Evolutionary conservation across 176 grass and related monocot genomes (phyloP).

Genomic region (Rhynchospora tenuis): DNA sequence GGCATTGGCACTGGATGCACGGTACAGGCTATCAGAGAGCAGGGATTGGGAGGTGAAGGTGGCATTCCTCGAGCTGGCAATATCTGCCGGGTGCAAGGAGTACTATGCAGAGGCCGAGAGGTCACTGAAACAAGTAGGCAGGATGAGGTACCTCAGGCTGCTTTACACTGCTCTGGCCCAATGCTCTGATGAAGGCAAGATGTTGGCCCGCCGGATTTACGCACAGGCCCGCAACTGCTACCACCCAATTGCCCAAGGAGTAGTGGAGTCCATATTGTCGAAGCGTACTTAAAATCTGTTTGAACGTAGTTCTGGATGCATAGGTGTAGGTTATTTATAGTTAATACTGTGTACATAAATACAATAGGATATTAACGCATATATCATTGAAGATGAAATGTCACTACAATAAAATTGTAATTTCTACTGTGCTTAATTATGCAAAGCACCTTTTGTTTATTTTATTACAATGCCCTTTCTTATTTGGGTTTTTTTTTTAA

Average conservation of each 20-base stretch:
- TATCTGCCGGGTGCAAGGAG: slow-evolving; percentile 62
- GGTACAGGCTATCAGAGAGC: slow-evolving; percentile 74
- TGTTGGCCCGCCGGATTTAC: slow-evolving; percentile 67
- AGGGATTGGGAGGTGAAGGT: slow-evolving; percentile 81
- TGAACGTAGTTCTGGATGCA: not conserved
- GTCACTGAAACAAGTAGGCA: slow-evolving; percentile 85
- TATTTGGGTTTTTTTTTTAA: too few species aligned
- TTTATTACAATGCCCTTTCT: too few species aligned
- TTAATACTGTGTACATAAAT: not conserved
- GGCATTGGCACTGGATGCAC: slow-evolving; percentile 64
- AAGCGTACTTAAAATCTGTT: slow-evolving; percentile 34
- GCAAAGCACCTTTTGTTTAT: not conserved
- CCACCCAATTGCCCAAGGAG: slow-evolving; percentile 46
- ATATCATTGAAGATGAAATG: not conserved
- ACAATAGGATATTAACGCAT: not conserved
- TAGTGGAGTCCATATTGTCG: slow-evolving; percentile 35
- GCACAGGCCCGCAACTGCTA: slow-evolving; percentile 56
- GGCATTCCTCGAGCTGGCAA: slow-evolving; percentile 68
- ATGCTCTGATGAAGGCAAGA: slow-evolving; percentile 53
- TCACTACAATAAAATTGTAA: not conserved
- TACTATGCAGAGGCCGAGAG: slow-evolving; percentile 66
- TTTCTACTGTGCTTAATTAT: not conserved
- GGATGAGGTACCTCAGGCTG: slow-evolving; percentile 77
- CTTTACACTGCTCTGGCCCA: slow-evolving; percentile 62
- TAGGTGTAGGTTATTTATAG: not conserved